Conservation (phyloP, 768 basidiomycete genomes). For the Boletus speciosus region DNA sequence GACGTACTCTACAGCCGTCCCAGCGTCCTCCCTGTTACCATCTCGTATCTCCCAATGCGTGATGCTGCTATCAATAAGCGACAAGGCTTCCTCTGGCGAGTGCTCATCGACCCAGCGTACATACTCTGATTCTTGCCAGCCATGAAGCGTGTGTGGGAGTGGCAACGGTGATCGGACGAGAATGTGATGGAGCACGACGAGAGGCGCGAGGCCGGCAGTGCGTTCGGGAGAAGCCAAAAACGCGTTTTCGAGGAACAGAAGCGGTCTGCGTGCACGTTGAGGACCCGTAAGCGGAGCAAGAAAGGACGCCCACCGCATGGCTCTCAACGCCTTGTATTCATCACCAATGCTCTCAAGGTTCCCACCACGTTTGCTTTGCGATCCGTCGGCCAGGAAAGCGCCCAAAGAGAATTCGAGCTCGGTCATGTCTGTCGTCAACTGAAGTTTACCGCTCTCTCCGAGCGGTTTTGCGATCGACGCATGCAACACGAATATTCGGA, state of each 20-base stretch:
- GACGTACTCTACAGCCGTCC: slow-evolving; percentile 57
- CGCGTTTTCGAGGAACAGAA: slow-evolving; percentile 84
- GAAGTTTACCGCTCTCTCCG: slow-evolving; percentile 90
- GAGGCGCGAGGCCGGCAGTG: slow-evolving; percentile 76
- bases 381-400: slow-evolving; percentile 64
- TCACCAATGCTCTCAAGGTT: slow-evolving; percentile 76
- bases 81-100: slow-evolving; percentile 71
- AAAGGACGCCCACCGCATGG: slow-evolving; percentile 63
- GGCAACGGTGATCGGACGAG: slow-evolving; percentile 84
- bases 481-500: slow-evolving; percentile 86
- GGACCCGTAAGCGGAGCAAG: not conserved
- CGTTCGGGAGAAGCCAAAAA: slow-evolving; percentile 60
- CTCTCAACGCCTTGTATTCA: slow-evolving; percentile 82
- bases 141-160: slow-evolving; percentile 84
- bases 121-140: slow-evolving; percentile 96
- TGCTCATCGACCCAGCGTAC: slow-evolving; percentile 96
- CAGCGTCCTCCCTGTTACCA: slow-evolving; percentile 46
- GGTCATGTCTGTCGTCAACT: slow-evolving; percentile 94
- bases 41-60: slow-evolving; percentile 76
- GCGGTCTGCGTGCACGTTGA: slow-evolving; percentile 47
- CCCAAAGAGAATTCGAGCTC: slow-evolving; percentile 91
- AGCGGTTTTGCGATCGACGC: slow-evolving; percentile 91
- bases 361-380: slow-evolving; percentile 56
- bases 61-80: slow-evolving; percentile 76
- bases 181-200: slow-evolving; percentile 89